Evolutionary conservation across 1,139 yeast species (phyloP).

Genomic region (Zygoascus meyerae): DNA sequence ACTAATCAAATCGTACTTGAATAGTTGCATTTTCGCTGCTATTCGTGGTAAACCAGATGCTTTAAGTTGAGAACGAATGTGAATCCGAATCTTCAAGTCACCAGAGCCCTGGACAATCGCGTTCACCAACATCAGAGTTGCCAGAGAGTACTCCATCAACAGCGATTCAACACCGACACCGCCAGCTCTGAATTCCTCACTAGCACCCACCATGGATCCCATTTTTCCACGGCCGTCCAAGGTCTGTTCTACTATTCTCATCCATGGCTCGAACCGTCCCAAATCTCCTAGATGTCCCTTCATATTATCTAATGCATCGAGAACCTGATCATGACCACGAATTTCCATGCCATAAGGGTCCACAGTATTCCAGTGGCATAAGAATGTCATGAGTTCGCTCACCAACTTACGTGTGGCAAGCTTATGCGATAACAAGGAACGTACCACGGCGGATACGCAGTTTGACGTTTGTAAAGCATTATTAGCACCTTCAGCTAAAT

Average conservation of each 20-base stretch:
- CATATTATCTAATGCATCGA: slow-evolving; percentile 57
- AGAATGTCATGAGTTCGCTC: slow-evolving; percentile 63
- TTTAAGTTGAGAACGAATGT: slow-evolving; percentile 67
- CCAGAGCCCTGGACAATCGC: slow-evolving; percentile 60
- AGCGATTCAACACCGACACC: slow-evolving; percentile 63
- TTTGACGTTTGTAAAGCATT: slow-evolving; percentile 47
- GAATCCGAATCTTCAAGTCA: slow-evolving; percentile 63
- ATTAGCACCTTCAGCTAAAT: slow-evolving; percentile 51
- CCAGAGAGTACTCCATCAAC: slow-evolving; percentile 70
- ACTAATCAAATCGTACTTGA: slow-evolving; percentile 58
- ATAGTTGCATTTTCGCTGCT: slow-evolving; percentile 52
- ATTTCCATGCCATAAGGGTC: slow-evolving; percentile 40
- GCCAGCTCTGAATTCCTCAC: slow-evolving; percentile 69
- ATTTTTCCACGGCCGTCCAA: slow-evolving; percentile 82
- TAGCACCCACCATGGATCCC: slow-evolving; percentile 90
- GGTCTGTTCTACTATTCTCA: slow-evolving; percentile 63
- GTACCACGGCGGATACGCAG: slow-evolving; percentile 53
- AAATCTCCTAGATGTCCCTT: slow-evolving; percentile 59
- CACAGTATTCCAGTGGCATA: slow-evolving; percentile 48
- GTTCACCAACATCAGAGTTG: slow-evolving; percentile 72
- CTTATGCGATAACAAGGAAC: slow-evolving; percentile 56
- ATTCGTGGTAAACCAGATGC: slow-evolving; percentile 71
- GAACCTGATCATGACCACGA: slow-evolving; percentile 42
- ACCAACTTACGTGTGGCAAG: slow-evolving; percentile 73
- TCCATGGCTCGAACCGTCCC: slow-evolving; percentile 77